These are phyloP conservation scores for Aspergillus sclerotiicarbonarius DNA, from an alignment of 495 filamentous ascomycete species.

Conservation along the genomic window DNA sequence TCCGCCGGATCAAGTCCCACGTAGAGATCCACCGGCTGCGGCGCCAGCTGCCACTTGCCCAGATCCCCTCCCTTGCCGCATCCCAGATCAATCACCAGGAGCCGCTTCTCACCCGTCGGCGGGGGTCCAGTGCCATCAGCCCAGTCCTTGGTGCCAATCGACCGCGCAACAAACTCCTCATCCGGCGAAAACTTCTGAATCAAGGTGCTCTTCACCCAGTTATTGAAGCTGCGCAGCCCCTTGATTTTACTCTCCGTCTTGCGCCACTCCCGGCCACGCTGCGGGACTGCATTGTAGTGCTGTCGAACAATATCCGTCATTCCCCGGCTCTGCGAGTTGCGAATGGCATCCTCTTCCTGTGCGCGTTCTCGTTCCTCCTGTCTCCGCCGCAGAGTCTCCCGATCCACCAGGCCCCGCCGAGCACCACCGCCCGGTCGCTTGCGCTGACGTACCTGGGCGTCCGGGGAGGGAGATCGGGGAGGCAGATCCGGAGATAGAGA, in stretches of 20 bases:
- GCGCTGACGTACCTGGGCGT: slow-evolving; percentile 59
- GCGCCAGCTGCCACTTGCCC: slow-evolving; percentile 90
- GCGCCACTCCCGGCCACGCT: slow-evolving; percentile 87
- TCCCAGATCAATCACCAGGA: slow-evolving; percentile 87
- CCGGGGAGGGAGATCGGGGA: slow-evolving; percentile 40
- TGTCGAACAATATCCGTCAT: slow-evolving; percentile 84
- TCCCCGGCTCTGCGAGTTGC: slow-evolving; percentile 47
- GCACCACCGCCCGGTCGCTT: slow-evolving; percentile 85
- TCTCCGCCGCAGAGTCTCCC: slow-evolving; percentile 64
- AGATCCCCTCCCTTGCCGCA: slow-evolving; percentile 97
- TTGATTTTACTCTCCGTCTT: slow-evolving; percentile 92
- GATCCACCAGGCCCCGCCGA: slow-evolving; percentile 68
- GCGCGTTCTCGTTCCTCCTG: slow-evolving; percentile 64
- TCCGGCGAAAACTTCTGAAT: slow-evolving; percentile 95
- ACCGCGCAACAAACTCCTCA: slow-evolving; percentile 59
- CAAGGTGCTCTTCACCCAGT: slow-evolving; percentile 95
- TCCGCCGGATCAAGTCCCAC: slow-evolving; percentile 92
- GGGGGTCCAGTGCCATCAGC: slow-evolving; percentile 53
- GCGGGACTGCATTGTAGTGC: slow-evolving; percentile 93
- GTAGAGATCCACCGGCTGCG: slow-evolving; percentile 80
- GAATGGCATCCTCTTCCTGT: slow-evolving; percentile 50
- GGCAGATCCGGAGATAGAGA: slow-evolving; percentile 38
- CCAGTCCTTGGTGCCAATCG: slow-evolving; percentile 41
- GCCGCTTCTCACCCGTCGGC: slow-evolving; percentile 43
- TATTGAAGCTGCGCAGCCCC: slow-evolving; percentile 91